Conservation (phyloP, 352 stramenopile species). For the Thalassiosira mediterranea region DNA sequence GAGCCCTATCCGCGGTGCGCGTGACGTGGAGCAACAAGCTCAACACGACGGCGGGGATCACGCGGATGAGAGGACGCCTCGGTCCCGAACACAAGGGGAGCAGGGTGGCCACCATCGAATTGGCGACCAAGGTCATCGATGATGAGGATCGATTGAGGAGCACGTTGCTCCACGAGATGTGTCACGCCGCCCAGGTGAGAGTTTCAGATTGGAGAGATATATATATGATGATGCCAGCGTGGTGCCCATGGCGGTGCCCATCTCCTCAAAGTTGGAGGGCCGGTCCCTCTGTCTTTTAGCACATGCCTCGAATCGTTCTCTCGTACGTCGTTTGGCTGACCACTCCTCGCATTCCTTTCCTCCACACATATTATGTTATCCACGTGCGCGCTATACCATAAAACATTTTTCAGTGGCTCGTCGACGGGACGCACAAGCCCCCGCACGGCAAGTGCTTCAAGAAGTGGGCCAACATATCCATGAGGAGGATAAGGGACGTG, state of each 20-base stretch:
- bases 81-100: slow-evolving; percentile 17
- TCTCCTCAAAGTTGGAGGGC: too few relatives aligned
- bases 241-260: too few relatives aligned
- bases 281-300: too few relatives aligned
- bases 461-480: slow-evolving; percentile 78
- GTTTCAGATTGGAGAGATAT: too few relatives aligned
- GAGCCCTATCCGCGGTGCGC: slow-evolving; percentile 42
- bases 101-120: slow-evolving; percentile 67
- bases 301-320: too few relatives aligned
- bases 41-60: slow-evolving; percentile 77
- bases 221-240: too few relatives aligned
- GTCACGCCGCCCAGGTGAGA: slow-evolving; percentile 86
- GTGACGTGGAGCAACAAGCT: slow-evolving; percentile 78
- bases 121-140: slow-evolving; percentile 83
- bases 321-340: too few relatives aligned
- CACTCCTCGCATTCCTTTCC: too few relatives aligned
- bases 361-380: too few relatives aligned
- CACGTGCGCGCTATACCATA: too few relatives aligned
- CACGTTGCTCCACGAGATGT: slow-evolving; percentile 85
- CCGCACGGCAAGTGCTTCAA: slow-evolving; percentile 83
- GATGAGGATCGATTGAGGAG: slow-evolving; percentile 63
- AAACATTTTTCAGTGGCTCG: too few relatives aligned
- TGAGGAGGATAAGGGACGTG: slow-evolving; percentile 66
- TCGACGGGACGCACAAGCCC: slow-evolving; percentile 78
- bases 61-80: slow-evolving; percentile 50